phyloP scores from a whole-genome alignment of 2,329 filamentous ascomycete genomes.

The Penicillium crustosum region DNA sequence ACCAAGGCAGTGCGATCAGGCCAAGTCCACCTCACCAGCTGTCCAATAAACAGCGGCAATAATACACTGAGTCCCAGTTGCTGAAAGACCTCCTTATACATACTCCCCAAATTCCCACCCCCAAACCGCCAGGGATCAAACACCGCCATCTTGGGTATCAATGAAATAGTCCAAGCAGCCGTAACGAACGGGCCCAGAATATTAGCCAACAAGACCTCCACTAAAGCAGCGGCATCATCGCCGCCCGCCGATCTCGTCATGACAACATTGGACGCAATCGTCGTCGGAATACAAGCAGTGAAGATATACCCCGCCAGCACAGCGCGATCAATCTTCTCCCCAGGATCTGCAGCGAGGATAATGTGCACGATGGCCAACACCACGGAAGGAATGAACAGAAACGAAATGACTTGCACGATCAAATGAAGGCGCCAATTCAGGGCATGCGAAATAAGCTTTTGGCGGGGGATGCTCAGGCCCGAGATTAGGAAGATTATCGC shows the following conservation, averaged over 20 bases:
- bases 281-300: conserved; percentile 68
- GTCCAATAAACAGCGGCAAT: conserved; percentile 63
- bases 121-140: conserved; percentile 47
- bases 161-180: conserved; percentile 60
- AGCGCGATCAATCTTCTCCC: conserved; percentile 57
- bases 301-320: conserved; percentile 68
- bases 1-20: conserved; percentile 43
- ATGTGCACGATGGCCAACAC: conserved; percentile 58
- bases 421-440: conserved; percentile 67
- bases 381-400: conserved; percentile 64
- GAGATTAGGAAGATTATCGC: conserved; percentile 70
- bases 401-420: conserved; percentile 66
- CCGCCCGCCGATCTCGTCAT: conserved; percentile 70
- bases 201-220: conserved; percentile 70
- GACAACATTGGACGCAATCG: conserved; percentile 70
- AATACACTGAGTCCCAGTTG: conserved; percentile 68
- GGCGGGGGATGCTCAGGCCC: conserved; percentile 65
- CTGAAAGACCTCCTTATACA: conserved; percentile 67
- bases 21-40: conserved; percentile 58
- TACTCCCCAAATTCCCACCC: conserved; percentile 55
- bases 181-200: conserved; percentile 67
- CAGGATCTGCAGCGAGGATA: conserved; percentile 48
- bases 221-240: conserved; percentile 64
- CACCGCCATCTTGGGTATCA: conserved; percentile 48
- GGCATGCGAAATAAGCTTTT: conserved; percentile 61